Base-by-base conservation (phyloP, 2,329 filamentous ascomycete species). In the Annulohypoxylon truncatum region DNA sequence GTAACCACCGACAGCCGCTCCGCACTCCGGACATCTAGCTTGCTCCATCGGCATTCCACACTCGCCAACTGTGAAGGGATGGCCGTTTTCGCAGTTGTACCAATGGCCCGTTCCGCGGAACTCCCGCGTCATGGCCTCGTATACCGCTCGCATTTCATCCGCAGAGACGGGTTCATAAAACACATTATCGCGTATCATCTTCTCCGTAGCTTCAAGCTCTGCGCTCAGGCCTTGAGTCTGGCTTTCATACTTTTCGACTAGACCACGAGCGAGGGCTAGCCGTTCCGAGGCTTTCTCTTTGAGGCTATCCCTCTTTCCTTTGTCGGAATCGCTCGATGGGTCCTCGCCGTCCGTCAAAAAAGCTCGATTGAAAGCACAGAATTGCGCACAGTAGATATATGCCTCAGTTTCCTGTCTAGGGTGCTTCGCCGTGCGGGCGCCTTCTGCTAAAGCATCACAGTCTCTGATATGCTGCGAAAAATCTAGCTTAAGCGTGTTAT, bases 1-100 rank as follows among this genome's bases (percentile, higher is more conserved):
- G 47, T 70, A 73, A 0, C 90, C 89, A 1, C 89, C 89, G 28
- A 92, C 82, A 0, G 76, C 66, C 1, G 81, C 81, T 1, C 81
- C 83, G 68, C 90, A 93, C 67, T 92, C 84, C 0, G 90, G 89
- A 69, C 90, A 93, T 1, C 75, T 75, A 1, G 89, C 83, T 15
- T 72, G 58, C 74, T 92, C 66, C 87, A 90, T 90, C 0, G 89
- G 86, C 82, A 87, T 86, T 1, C 89, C 89, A 71, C 89, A 91
- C 64, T 91, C 87, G 0, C 88, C 89, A 29, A 91, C 82, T 0
- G 88, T 87, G 68, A 92, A 90, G 2, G 85, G 84, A 72, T 90
- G 86, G 1, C 83, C 82, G 61, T 88, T 87, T 22, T 68, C 75
- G 66, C 87, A 90, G 0, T 77, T 80, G 74, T 90, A 90, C 88